phyloP scores from a whole-genome alignment of 164 flowering plant species.

The Warburgia ugandensis region DNA sequence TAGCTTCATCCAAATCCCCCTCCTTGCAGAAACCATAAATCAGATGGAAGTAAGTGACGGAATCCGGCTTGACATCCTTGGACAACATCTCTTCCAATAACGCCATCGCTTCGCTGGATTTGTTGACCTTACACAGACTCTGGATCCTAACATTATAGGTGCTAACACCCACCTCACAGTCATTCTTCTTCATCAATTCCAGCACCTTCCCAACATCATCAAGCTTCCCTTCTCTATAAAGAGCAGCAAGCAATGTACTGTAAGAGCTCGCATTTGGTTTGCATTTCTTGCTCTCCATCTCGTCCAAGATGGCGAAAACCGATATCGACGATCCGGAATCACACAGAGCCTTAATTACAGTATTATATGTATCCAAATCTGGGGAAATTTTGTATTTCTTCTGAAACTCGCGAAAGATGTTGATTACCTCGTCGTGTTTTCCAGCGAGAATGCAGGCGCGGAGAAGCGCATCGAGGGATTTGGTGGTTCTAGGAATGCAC shows the following conservation, averaged over 20 bases:
- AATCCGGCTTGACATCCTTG: conserved; percentile 53
- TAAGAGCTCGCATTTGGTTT: conserved; percentile 53
- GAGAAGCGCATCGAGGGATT: conserved; percentile 52
- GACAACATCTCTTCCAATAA: conserved; percentile 50
- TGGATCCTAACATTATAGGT: conserved; percentile 59
- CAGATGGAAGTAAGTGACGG: conserved; percentile 44
- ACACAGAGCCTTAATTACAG: conserved; percentile 54
- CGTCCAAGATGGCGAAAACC: conserved; percentile 48
- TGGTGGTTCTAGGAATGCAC: conserved; percentile 29
- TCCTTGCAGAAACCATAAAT: conserved; percentile 70
- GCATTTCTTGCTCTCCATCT: conserved; percentile 55
- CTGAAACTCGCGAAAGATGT: conserved; percentile 41
- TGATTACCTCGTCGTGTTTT: conserved; percentile 21
- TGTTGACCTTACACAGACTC: conserved; percentile 65
- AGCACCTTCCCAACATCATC: conserved; percentile 69
- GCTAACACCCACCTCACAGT: conserved; percentile 24
- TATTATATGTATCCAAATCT: conserved; percentile 54
- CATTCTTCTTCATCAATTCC: conserved; percentile 46
- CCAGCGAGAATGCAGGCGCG: conserved; percentile 46
- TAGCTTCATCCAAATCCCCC: conserved; percentile 53
- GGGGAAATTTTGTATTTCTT: conserved; percentile 38
- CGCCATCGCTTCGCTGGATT: conserved; percentile 57
- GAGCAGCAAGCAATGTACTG: conserved; percentile 48
- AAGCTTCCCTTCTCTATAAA: conserved; percentile 59
- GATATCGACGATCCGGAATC: conserved; percentile 55